Evolutionary conservation across 176 grass and related monocot species (phyloP).

Genomic region (Melocanna baccifera): DNA sequence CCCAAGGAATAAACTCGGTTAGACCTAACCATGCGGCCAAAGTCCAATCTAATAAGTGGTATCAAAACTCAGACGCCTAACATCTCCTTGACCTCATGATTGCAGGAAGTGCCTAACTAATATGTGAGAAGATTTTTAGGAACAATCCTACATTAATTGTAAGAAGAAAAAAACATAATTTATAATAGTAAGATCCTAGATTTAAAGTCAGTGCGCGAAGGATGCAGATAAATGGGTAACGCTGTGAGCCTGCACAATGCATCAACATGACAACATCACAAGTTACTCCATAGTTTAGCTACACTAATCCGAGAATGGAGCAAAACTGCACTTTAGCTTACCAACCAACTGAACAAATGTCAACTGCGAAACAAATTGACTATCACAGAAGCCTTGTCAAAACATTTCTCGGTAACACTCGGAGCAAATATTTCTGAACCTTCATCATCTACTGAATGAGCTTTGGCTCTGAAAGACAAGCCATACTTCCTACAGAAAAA

Average conservation of each 20-base stretch:
- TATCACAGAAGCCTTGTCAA: conserved; percentile 4
- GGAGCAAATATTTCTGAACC: not conserved
- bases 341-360: not conserved
- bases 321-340: conserved; percentile 21
- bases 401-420: not conserved
- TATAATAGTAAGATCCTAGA: too few species aligned
- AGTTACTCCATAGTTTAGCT: not conserved
- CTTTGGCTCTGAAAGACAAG: conserved; percentile 3
- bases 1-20: too few species aligned
- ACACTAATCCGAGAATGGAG: not conserved
- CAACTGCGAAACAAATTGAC: not conserved
- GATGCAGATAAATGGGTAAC: not conserved
- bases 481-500: conserved; percentile 18
- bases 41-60: too few species aligned
- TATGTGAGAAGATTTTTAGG: too few species aligned
- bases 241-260: not conserved
- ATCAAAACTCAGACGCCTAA: too few species aligned
- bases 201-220: not conserved
- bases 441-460: conserved; percentile 28
- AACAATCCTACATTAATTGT: too few species aligned
- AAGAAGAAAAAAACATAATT: too few species aligned
- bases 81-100: too few species aligned
- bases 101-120: too few species aligned
- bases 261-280: not conserved
- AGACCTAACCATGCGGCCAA: too few species aligned